Conservation (phyloP, 257 asterid species). For the Nemophila menziesii region DNA sequence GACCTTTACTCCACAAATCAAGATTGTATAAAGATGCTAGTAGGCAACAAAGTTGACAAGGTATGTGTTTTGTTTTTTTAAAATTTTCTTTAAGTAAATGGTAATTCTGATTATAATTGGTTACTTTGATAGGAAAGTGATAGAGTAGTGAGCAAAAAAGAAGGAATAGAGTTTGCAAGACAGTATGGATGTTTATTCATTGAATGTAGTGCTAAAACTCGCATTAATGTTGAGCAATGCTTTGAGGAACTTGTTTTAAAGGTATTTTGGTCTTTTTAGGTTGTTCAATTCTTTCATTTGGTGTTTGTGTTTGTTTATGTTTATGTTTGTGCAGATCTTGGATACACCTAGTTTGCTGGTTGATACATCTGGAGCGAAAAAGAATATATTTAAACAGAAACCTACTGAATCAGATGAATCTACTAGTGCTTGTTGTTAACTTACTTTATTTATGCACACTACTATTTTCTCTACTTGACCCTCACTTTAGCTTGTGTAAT, state of each 20-base stretch:
- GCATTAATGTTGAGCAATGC: constrained; percentile 87
- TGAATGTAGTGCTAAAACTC: constrained; percentile 94
- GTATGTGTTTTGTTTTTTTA: constrained; percentile 31
- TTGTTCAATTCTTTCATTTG: neutral
- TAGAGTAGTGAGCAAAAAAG: constrained; percentile 82
- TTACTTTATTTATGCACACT: neutral
- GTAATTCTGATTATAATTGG: neutral
- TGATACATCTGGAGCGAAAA: constrained; percentile 57
- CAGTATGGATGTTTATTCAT: constrained; percentile 86
- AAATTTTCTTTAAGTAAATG: neutral
- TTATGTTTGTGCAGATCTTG: constrained; percentile 46
- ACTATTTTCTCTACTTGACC: neutral
- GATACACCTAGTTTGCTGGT: constrained; percentile 84
- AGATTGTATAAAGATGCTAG: constrained; percentile 93
- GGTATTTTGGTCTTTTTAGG: constrained; percentile 18
- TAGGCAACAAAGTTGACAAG: constrained; percentile 93
- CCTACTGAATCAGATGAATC: constrained; percentile 64
- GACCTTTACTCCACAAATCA: constrained; percentile 81
- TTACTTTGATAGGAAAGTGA: constrained; percentile 49
- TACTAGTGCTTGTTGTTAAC: constrained; percentile 67
- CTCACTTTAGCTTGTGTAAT: neutral
- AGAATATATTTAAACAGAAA: constrained; percentile 88
- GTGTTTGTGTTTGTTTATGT: neutral
- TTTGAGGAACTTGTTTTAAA: constrained; percentile 88
- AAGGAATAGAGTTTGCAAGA: constrained; percentile 79